Base-by-base conservation (phyloP, 2,329 filamentous ascomycete genomes). In the Arachnopeziza araneosa region DNA sequence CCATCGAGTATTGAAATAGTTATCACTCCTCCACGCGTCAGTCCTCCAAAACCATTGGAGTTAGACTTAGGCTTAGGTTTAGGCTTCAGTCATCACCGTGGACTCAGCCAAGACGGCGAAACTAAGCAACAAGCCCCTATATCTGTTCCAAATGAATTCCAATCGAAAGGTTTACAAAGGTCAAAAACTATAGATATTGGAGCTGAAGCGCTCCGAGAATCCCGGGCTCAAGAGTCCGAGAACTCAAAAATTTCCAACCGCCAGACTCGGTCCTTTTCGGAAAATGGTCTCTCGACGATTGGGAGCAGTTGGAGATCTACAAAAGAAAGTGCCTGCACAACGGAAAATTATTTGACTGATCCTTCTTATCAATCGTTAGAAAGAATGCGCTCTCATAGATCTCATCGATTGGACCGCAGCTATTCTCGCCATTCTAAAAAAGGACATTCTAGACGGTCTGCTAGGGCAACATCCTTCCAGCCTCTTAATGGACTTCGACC, bases 391-490 rank as follows among this genome's bases (percentile, higher is more conserved):
- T 44, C 17, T 44, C 36, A 6, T 17, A 44, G 17, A 44, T 14
- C 10, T 19, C 26, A 30, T 9, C 22, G 58, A 17, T 32, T 68
- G 9, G 60, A 58, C 14, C 55, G 68, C 10, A 69, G 64, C 14
- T 71, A 69, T 58, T 72, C 69, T 8, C 69, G 67, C 24, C 69
- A 67, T 54, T 70, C 68, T 9, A 60, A 66, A 22, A 70, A 69
- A 59, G 68, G 68, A 1, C 67, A 69, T 44, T 62, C 54, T 9
- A 58, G 64, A 57, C 58, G 62, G 6, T 68, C 66, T 30, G 63
- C 65, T 24, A 61, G 62, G 30, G 21, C 66, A 1, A 7, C 32
- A 32, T 55, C 10, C 56, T 44, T 14, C 36, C 5, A 44, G 17
- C 17, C 61, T 12, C 19, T 55, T 12, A 62, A 61, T 51, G 23